Conservation (phyloP, 2,329 filamentous ascomycete genomes). For the Botrytis sinoallii region DNA sequence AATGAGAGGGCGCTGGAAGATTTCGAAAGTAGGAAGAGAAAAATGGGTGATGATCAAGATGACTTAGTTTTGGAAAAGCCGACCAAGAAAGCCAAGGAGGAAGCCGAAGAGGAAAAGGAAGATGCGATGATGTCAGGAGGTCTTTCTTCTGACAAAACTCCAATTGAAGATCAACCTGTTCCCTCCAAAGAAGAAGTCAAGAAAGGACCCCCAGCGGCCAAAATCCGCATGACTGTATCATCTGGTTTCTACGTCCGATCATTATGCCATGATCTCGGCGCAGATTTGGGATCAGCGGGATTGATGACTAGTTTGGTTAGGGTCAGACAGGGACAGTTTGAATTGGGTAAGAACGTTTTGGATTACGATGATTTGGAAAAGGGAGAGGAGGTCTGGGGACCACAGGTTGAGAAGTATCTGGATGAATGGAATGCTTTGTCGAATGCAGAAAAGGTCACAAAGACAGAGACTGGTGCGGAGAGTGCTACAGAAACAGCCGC, state of each 20-base stretch:
- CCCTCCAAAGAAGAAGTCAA: constrained; percentile 20
- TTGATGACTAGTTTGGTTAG: constrained; percentile 84
- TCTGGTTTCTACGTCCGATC: constrained; percentile 97
- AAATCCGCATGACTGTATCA: constrained; percentile 85
- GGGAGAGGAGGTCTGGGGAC: constrained; percentile 79
- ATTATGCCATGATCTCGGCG: constrained; percentile 86
- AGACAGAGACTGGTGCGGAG: not conserved
- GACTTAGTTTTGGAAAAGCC: constrained; percentile 34
- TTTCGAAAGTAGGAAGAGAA: constrained; percentile 35
- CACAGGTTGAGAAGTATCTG: constrained; percentile 62
- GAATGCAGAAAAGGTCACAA: not conserved
- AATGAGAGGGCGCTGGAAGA: constrained; percentile 42
- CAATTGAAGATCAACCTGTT: constrained; percentile 4
- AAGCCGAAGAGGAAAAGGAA: not conserved
- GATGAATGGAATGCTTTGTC: constrained; percentile 32
- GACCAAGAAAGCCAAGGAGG: constrained; percentile 30
- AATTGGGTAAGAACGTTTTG: constrained; percentile 69
- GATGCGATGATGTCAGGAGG: constrained; percentile 37
- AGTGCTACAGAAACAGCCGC: not conserved
- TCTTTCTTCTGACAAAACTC: constrained; percentile 27
- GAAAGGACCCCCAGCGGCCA: constrained; percentile 68
- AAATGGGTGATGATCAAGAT: constrained; percentile 35
- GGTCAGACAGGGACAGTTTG: constrained; percentile 77
- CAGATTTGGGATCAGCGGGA: constrained; percentile 74
- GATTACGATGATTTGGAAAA: constrained; percentile 73